phyloP scores from a whole-genome alignment of 2,329 filamentous ascomycete species.

The Cytospora piceae region DNA sequence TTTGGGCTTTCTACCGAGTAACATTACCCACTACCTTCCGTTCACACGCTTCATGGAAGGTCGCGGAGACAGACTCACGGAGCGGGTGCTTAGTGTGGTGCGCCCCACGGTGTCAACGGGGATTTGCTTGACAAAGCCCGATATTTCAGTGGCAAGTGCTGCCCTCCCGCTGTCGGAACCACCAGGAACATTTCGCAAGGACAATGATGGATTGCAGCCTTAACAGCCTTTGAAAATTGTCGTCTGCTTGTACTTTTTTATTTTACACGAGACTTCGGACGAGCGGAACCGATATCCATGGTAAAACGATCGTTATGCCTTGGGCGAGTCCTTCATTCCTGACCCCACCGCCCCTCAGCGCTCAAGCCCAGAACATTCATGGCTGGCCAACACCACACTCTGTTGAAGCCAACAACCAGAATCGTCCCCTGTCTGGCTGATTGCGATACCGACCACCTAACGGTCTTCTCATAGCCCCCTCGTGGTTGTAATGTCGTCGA shows the following conservation, averaged over 20 bases:
- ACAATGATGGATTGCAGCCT: background rate
- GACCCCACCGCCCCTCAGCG: background rate
- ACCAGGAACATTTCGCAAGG: background rate
- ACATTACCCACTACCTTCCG: background rate
- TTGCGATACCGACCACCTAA: background rate
- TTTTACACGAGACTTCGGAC: background rate
- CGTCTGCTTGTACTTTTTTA: background rate
- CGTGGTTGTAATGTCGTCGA: slow-evolving; percentile 12
- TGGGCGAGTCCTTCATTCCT: background rate
- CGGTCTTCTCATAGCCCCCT: background rate
- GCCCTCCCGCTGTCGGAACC: background rate
- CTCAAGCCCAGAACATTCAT: background rate
- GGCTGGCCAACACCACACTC: background rate
- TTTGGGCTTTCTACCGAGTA: background rate
- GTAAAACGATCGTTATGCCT: background rate
- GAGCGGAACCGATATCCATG: background rate
- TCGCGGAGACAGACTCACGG: too few relatives aligned
- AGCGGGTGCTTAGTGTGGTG: background rate
- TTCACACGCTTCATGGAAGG: background rate
- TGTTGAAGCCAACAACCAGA: background rate
- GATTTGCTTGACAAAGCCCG: background rate
- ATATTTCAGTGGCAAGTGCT: background rate
- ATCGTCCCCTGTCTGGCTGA: background rate
- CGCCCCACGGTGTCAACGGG: background rate
- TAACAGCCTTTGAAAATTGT: background rate